A percentile compares a stretch with the other conserved stretches of the same genome.
These are phyloP conservation scores for Glonium stellatum DNA, from an alignment of 495 filamentous ascomycete genomes.

Conservation along the genomic window DNA sequence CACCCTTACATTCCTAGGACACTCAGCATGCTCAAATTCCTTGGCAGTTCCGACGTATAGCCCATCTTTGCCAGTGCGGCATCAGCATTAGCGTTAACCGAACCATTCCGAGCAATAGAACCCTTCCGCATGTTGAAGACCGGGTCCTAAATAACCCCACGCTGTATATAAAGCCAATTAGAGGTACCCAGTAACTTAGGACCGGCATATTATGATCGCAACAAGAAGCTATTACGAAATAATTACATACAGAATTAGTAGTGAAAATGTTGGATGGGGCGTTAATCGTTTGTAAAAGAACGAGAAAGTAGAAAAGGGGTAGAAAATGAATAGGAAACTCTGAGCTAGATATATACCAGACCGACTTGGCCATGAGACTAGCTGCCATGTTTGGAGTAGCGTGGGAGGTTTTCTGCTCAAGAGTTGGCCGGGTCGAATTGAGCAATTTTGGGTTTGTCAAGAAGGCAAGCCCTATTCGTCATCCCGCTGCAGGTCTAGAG, in stretches of 20 bases:
- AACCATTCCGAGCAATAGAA: not conserved
- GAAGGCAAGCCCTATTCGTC: not conserved
- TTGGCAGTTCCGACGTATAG: constrained; percentile 33
- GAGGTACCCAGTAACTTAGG: not conserved
- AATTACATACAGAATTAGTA: no score
- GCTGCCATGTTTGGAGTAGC: constrained; percentile 1
- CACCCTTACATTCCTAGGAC: no score
- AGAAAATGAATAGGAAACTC: not conserved
- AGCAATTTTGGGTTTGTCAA: no score
- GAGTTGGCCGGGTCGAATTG: no score
- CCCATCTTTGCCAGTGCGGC: constrained; percentile 33
- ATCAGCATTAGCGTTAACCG: constrained; percentile 26
- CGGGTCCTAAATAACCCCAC: not conserved
- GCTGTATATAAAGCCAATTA: not conserved
- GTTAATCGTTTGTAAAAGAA: not conserved
- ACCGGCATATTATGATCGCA: no score
- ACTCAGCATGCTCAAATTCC: constrained; percentile 36
- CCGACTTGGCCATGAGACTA: not conserved
- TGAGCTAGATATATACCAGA: not conserved
- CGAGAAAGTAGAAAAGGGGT: no score
- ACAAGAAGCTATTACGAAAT: no score
- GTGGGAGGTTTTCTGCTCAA: not conserved
- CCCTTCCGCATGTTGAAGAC: not conserved
- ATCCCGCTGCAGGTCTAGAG: not conserved
- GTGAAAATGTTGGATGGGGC: not conserved